A percentile compares a stretch with the other conserved stretches of the same genome.
Conservation (phyloP, 345 rosid genomes). For the Reutealis trisperma region DNA sequence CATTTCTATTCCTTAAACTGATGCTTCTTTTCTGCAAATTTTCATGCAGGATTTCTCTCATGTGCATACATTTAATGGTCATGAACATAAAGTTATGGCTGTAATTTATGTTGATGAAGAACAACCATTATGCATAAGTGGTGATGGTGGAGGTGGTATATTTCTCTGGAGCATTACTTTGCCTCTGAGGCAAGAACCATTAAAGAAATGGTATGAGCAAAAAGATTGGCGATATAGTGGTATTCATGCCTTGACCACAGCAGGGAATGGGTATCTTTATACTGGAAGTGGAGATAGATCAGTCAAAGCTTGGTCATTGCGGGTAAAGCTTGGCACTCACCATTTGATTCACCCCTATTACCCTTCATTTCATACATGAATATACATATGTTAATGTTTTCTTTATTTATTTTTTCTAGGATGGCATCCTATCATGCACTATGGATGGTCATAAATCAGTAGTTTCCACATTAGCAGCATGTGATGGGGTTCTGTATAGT, state of each 20-base stretch:
- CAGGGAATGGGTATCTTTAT: constrained; percentile 64
- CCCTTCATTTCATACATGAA: neutral
- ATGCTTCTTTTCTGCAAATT: constrained; percentile 10
- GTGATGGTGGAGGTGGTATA: constrained; percentile 87
- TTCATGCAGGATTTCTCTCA: constrained; percentile 76
- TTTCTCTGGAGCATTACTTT: constrained; percentile 62
- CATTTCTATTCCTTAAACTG: constrained; percentile 2
- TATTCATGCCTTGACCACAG: constrained; percentile 67
- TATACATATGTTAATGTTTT: constrained; percentile 11
- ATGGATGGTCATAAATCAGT: constrained; percentile 90
- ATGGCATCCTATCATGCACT: constrained; percentile 63
- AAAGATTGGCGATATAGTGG: constrained; percentile 97
- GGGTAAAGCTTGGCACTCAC: constrained; percentile 42
- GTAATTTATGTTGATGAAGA: constrained; percentile 64
- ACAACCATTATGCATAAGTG: constrained; percentile 69
- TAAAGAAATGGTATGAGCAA: constrained; percentile 79
- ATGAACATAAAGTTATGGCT: constrained; percentile 82
- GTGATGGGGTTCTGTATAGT: constrained; percentile 71
- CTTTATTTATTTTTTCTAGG: constrained; percentile 39
- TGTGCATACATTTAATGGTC: constrained; percentile 77
- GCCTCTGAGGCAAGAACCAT: constrained; percentile 63
- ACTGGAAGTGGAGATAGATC: constrained; percentile 91
- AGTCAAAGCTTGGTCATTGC: constrained; percentile 83
- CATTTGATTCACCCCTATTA: constrained; percentile 1
- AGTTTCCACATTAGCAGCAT: constrained; percentile 66